These are phyloP conservation scores for Penicillium sp. DNA, from an alignment of 2,329 filamentous ascomycete genomes.

Conservation along the genomic window DNA sequence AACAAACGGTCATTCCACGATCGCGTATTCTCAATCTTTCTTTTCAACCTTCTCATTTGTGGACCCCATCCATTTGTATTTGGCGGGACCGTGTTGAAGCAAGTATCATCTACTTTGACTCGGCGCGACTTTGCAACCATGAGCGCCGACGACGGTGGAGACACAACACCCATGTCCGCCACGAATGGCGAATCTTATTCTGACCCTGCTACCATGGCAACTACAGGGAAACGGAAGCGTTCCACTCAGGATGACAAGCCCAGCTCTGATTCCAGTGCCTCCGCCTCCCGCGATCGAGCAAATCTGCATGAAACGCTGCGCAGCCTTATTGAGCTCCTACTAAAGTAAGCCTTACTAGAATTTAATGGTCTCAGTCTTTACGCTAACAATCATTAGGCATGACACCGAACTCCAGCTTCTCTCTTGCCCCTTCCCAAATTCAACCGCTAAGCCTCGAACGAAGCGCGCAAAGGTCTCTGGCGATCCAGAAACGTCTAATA, in stretches of 20 bases:
- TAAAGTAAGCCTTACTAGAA: slow-evolving; percentile 29
- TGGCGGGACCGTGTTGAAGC: slow-evolving; percentile 18
- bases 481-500: slow-evolving; percentile 35
- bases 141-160: slow-evolving; percentile 40
- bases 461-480: slow-evolving; percentile 45
- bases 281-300: slow-evolving; percentile 31
- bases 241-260: slow-evolving; percentile 35
- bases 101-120: slow-evolving; percentile 13
- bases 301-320: slow-evolving; percentile 38
- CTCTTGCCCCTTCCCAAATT: slow-evolving; percentile 39
- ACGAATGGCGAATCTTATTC: slow-evolving; percentile 38
- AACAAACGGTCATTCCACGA: slow-evolving; percentile 5
- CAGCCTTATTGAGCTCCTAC: slow-evolving; percentile 35
- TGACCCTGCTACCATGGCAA: slow-evolving; percentile 32
- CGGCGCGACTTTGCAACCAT: slow-evolving; percentile 32
- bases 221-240: slow-evolving; percentile 46
- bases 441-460: slow-evolving; percentile 40
- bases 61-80: slow-evolving; percentile 7
- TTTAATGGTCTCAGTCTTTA: neutral
- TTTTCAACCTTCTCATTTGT: slow-evolving; percentile 4
- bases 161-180: slow-evolving; percentile 30
- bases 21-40: slow-evolving; percentile 16
- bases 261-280: slow-evolving; percentile 24
- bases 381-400: slow-evolving; percentile 36
- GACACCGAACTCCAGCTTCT: slow-evolving; percentile 47